Percentiles rank a stretch among this genome's conserved stretches.
Evolutionary conservation across 352 stramenopile species (phyloP).

Genomic region (Phytopythium kandeliae): DNA sequence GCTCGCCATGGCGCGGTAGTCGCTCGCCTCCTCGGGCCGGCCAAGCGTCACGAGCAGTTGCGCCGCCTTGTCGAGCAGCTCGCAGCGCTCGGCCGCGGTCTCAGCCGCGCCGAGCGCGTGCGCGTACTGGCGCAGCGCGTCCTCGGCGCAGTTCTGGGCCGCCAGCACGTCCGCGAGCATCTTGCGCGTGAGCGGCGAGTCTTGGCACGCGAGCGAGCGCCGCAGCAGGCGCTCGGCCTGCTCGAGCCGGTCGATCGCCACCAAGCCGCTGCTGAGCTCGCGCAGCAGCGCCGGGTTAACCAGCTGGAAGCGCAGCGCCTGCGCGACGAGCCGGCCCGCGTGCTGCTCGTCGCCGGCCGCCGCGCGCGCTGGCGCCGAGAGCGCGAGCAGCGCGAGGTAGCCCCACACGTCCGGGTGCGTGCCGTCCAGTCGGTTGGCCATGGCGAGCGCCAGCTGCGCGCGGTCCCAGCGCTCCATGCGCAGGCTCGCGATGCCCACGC

Average conservation of each 20-base stretch:
- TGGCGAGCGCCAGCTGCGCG: constrained; percentile 54
- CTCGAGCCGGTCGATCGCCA: constrained; percentile 73
- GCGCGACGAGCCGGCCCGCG: constrained; percentile 39
- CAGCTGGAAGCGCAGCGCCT: constrained; percentile 58
- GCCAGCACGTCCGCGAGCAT: constrained; percentile 71
- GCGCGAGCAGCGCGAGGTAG: constrained; percentile 55
- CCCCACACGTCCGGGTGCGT: constrained; percentile 73
- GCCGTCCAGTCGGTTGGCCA: constrained; percentile 67
- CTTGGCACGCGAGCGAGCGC: constrained; percentile 53
- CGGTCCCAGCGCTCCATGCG: constrained; percentile 57
- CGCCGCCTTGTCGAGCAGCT: constrained; percentile 55
- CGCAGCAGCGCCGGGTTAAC: constrained; percentile 58
- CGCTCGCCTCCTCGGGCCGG: constrained; percentile 53
- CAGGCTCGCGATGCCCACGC: constrained; percentile 62
- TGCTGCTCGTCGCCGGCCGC: constrained; percentile 33
- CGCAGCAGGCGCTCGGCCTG: constrained; percentile 62
- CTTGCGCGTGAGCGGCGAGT: constrained; percentile 75
- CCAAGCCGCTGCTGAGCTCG: constrained; percentile 77
- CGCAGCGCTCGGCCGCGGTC: constrained; percentile 30
- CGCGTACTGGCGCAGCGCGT: constrained; percentile 64
- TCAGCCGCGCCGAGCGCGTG: constrained; percentile 39
- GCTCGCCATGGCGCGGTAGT: constrained; percentile 57
- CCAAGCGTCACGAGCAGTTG: constrained; percentile 65
- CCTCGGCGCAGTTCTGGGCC: constrained; percentile 74
- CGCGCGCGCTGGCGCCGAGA: constrained; percentile 21